A percentile compares a stretch with the other conserved stretches of the same genome.
Evolutionary conservation across 2,329 filamentous ascomycete genomes (phyloP).

Genomic region (Elsinoe perseae): DNA sequence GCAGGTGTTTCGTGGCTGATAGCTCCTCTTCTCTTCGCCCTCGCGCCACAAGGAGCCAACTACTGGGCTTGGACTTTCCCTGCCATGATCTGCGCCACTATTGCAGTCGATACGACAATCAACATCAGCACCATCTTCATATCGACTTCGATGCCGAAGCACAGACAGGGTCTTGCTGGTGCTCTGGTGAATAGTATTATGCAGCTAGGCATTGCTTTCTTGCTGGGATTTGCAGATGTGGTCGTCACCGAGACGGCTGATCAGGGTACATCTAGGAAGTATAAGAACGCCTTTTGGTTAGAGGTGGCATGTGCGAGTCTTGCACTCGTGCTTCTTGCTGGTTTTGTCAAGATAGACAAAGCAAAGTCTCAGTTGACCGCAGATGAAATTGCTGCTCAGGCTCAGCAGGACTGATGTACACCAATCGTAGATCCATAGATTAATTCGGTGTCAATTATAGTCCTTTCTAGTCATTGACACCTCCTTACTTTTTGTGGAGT

Average conservation of each 20-base stretch:
- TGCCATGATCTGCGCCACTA: constrained; percentile 31
- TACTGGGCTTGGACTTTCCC: constrained; percentile 33
- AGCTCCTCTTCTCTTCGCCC: constrained; percentile 30
- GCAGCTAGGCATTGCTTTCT: constrained; percentile 32
- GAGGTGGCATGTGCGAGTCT: constrained; percentile 17
- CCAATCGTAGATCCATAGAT: too few relatives aligned
- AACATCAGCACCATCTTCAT: constrained; percentile 30
- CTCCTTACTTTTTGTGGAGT: background rate
- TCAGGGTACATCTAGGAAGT: background rate
- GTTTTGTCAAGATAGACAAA: constrained; percentile 30
- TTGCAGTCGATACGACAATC: constrained; percentile 32
- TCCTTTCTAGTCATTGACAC: too few relatives aligned
- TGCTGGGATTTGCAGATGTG: constrained; percentile 27
- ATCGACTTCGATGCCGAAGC: constrained; percentile 26
- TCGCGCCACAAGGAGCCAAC: constrained; percentile 25
- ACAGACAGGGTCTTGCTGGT: constrained; percentile 30
- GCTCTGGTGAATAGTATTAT: constrained; percentile 31
- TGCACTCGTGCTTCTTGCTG: constrained; percentile 13
- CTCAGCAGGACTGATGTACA: background rate
- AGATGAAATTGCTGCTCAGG: constrained; percentile 44
- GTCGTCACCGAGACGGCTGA: constrained; percentile 15
- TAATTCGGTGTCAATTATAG: too few relatives aligned
- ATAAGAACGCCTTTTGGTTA: constrained; percentile 18
- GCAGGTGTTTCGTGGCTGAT: constrained; percentile 31
- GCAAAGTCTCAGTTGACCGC: constrained; percentile 51